phyloP scores from a whole-genome alignment of 2,329 filamentous ascomycete genomes.

The Diaporthe australafricana region DNA sequence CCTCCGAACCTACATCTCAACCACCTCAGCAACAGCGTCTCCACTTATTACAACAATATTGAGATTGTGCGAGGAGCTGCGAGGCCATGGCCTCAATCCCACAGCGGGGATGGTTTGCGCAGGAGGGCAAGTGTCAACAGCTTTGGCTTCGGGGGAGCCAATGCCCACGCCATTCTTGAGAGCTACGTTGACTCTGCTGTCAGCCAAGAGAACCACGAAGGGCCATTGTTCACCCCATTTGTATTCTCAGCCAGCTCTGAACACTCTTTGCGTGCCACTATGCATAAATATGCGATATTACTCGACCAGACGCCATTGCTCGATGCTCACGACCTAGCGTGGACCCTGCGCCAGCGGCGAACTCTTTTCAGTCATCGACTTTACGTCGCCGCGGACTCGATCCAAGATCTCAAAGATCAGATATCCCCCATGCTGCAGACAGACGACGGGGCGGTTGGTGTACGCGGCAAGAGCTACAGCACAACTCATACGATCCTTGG shows the following conservation, averaged over 20 bases:
- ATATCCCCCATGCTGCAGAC: too few relatives aligned
- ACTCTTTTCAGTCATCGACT: background rate
- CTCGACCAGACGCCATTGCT: too few relatives aligned
- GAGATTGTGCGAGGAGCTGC: background rate
- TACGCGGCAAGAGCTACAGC: too few relatives aligned
- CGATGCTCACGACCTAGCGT: background rate
- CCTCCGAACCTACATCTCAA: constrained; percentile 51
- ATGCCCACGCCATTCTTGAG: constrained; percentile 27
- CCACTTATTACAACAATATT: constrained; percentile 43
- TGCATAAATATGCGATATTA: too few relatives aligned
- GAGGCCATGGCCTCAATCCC: background rate
- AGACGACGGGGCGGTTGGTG: too few relatives aligned
- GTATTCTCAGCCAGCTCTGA: background rate
- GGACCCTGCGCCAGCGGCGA: background rate
- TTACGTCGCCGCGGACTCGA: background rate
- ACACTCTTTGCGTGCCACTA: background rate
- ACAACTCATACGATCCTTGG: too few relatives aligned
- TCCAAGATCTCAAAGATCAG: background rate
- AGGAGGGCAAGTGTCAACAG: constrained; percentile 32
- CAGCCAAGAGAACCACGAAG: too few relatives aligned
- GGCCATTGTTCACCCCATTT: background rate
- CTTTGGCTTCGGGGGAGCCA: constrained; percentile 40
- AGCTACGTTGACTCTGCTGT: constrained; percentile 5
- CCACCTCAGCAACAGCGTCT: constrained; percentile 48
- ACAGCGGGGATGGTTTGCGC: background rate